A percentile compares a stretch with the other conserved stretches of the same genome.
These are phyloP conservation scores for Phoma sp. DNA, from an alignment of 2,329 filamentous ascomycete species.

Conservation along the genomic window DNA sequence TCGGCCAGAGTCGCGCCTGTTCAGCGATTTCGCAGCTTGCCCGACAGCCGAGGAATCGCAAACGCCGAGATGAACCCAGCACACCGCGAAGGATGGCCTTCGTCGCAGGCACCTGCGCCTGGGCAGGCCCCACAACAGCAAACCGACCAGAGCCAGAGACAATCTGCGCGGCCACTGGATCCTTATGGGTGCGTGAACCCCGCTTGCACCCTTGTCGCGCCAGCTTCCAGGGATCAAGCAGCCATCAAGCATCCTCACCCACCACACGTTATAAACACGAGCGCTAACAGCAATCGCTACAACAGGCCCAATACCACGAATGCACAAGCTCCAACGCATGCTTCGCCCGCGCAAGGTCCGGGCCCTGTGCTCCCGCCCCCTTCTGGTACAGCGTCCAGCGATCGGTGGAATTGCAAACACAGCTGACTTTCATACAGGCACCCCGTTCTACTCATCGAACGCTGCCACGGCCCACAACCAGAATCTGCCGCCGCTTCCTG, in stretches of 20 bases:
- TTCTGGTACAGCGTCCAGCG: conserved; percentile 42
- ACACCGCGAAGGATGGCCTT: conserved; percentile 52
- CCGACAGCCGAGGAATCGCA: conserved; percentile 39
- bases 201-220: conserved; percentile 8
- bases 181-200: conserved; percentile 45
- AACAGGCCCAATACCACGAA: conserved; percentile 42
- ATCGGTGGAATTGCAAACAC: conserved; percentile 14
- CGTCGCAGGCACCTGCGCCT: conserved; percentile 55
- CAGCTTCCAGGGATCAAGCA: conserved; percentile 27
- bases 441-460: conserved; percentile 52
- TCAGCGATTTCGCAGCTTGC: conserved; percentile 18
- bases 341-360: conserved; percentile 46
- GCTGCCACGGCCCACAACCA: conserved; percentile 48
- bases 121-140: conserved; percentile 50
- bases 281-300: conserved; percentile 27
- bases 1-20: conserved; percentile 26
- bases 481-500: conserved; percentile 54
- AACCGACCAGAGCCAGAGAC: conserved; percentile 45
- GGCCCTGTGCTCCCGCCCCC: conserved; percentile 51
- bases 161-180: conserved; percentile 44
- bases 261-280: conserved; percentile 18
- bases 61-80: conserved; percentile 51
- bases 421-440: conserved; percentile 35
- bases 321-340: conserved; percentile 43
- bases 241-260: conserved; percentile 19